Conservation (phyloP, 1,139 yeast species). For the Debaryomyces udenii region DNA sequence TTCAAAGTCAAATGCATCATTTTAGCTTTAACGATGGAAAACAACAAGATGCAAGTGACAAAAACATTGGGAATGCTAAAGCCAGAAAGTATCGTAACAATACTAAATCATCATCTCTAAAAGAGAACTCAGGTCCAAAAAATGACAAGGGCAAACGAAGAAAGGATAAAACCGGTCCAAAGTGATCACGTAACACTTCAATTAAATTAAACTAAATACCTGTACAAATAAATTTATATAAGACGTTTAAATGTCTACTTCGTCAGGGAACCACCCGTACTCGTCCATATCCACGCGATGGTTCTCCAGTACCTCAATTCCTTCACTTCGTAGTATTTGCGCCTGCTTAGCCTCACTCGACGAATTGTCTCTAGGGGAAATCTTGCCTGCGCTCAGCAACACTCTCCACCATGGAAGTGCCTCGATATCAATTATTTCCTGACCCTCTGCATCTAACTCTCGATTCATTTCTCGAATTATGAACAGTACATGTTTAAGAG, state of each 20-base stretch:
- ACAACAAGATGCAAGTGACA: constrained; percentile 8
- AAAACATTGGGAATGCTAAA: constrained; percentile 6
- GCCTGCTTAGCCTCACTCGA: constrained; percentile 53
- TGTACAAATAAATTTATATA: constrained; percentile 1
- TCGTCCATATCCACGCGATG: constrained; percentile 46
- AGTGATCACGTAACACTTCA: neutral
- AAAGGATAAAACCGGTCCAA: neutral
- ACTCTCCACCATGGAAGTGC: constrained; percentile 85
- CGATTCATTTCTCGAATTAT: constrained; percentile 28
- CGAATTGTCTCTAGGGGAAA: constrained; percentile 54
- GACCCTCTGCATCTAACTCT: constrained; percentile 18
- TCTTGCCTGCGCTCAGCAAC: constrained; percentile 60
- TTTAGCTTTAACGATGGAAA: constrained; percentile 2
- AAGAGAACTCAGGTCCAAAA: neutral
- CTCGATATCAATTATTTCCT: constrained; percentile 24
- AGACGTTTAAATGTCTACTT: constrained; percentile 1
- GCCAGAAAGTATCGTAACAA: constrained; percentile 11
- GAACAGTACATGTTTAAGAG: constrained; percentile 50
- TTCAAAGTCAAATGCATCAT: constrained; percentile 50
- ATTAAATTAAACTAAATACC: no score
- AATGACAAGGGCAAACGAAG: constrained; percentile 7
- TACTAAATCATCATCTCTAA: constrained; percentile 13
- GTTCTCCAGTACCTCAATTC: constrained; percentile 43
- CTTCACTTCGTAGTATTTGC: constrained; percentile 49
- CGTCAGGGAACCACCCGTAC: constrained; percentile 73